Evolutionary conservation across 1,284 basidiomycete species (phyloP).

Genomic region (Marasmius fiardii): DNA sequence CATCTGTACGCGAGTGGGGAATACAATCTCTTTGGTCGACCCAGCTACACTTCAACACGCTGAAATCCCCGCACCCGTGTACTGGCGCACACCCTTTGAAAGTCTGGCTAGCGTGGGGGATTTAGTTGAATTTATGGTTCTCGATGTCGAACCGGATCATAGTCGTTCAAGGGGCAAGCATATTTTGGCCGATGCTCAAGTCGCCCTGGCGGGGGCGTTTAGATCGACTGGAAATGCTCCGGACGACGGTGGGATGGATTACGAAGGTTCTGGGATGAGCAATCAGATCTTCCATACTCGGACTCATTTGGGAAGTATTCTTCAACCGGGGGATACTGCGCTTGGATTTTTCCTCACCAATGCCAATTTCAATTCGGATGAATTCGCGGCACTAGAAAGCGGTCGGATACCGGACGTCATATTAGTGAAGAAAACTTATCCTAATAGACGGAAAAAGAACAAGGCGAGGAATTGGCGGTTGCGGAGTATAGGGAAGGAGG

Average conservation of each 20-base stretch:
- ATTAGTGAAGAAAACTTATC: conserved; percentile 95
- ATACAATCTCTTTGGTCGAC: conserved; percentile 89
- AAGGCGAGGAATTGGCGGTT: conserved; percentile 87
- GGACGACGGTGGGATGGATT: conserved; percentile 55
- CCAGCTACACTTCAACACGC: conserved; percentile 82
- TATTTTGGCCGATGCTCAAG: conserved; percentile 92
- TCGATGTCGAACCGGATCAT: conserved; percentile 86
- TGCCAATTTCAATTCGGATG: conserved; percentile 91
- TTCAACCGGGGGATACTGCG: conserved; percentile 94
- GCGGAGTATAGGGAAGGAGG: conserved; percentile 93
- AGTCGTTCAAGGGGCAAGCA: conserved; percentile 68
- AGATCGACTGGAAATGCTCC: conserved; percentile 41
- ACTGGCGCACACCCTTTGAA: conserved; percentile 90
- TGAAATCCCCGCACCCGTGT: conserved; percentile 81
- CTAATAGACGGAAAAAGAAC: conserved; percentile 90
- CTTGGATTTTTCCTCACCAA: conserved; percentile 89
- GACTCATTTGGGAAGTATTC: conserved; percentile 92
- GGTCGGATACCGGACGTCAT: conserved; percentile 88
- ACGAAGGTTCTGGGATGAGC: conserved; percentile 47
- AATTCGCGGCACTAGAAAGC: conserved; percentile 75
- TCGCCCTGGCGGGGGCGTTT: conserved; percentile 83
- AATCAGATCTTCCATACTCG: conserved; percentile 94
- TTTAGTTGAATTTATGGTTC: conserved; percentile 91
- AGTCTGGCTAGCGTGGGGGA: conserved; percentile 81
- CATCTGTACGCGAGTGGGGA: conserved; percentile 89